Base-by-base conservation (phyloP, 441 rosid genomes). In the Metrosideros polymorpha region DNA sequence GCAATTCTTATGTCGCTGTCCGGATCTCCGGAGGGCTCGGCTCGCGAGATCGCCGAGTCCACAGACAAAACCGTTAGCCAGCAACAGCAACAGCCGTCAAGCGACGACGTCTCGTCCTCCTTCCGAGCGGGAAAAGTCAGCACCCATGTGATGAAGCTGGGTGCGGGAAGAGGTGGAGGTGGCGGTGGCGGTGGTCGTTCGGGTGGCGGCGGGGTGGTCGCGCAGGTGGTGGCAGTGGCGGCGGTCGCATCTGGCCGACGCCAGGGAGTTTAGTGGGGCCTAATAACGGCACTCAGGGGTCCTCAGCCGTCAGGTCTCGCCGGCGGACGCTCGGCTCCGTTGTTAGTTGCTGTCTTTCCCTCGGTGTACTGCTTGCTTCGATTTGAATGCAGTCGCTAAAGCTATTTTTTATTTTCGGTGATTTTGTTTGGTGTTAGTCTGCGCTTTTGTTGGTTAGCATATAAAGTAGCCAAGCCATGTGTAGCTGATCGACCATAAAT, bases 11-110 rank as follows among this genome's bases (percentile, higher is more conserved):
- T 90, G 17, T 49, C 90, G 7, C 6, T 86, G 29, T 86, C 88
- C 45, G 85, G 47, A 22, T 53, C 89, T 86, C 88, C 86, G 54
- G 83, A 87, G 53, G 85, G 55, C 52, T 86, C 87, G 9, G 87
- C 89, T 55, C 59, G 29, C 6, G 3, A 55, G 6, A 56, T 76
- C 29, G 25, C 61, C 54, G 45, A 8, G 49, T 30, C 9, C 75
- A 54, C 4, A 35, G 79, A 52, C 25, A 13, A 42, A 47, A 55
- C 43, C 82, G 42, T 52, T 56, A 42, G 3, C 84, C 19, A 13
- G 9, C 35, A 1, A 9, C 66, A 13, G 15, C 39, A 2, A 19
- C 42, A 2, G 32, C 42, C 9, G 30, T 29, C 39, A 10, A 59
- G 35, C 39, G 10, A 29, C 10, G 9, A 14, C 10, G 5, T 59